Evolutionary conservation across 1,284 basidiomycete species (phyloP).

Genomic region (Bondarzewia mesenterica): DNA sequence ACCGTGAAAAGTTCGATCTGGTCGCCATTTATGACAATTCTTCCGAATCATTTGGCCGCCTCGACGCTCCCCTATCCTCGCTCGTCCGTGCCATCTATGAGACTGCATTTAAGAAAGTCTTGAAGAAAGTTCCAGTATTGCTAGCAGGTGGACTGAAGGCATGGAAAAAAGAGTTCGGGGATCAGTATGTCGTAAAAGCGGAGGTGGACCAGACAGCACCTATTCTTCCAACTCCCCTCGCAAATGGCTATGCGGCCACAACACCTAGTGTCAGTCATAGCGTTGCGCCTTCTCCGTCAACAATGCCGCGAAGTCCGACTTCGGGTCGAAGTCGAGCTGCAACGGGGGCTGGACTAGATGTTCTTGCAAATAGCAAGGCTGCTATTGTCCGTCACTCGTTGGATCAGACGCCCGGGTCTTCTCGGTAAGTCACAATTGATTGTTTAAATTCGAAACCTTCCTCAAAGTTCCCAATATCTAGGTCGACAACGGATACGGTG

Average conservation of each 20-base stretch:
- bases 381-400: slow-evolving; percentile 10
- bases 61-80: slow-evolving; percentile 38
- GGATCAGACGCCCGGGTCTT: slow-evolving; percentile 15
- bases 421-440: slow-evolving; percentile 10
- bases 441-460: neutral
- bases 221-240: neutral
- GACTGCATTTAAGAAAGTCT: slow-evolving; percentile 60
- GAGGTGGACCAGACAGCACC: slow-evolving; percentile 1
- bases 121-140: slow-evolving; percentile 77
- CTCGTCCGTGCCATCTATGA: slow-evolving; percentile 69
- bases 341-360: too few species aligned
- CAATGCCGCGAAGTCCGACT: slow-evolving; percentile 6
- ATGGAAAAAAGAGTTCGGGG: slow-evolving; percentile 69
- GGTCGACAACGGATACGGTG: neutral
- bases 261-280: neutral
- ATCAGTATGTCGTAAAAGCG: slow-evolving; percentile 30
- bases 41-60: slow-evolving; percentile 49
- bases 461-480: neutral
- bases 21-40: slow-evolving; percentile 83
- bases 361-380: slow-evolving; percentile 10
- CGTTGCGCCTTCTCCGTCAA: neutral
- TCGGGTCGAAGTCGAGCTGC: slow-evolving; percentile 17
- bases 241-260: slow-evolving; percentile 1
- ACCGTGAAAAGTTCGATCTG: slow-evolving; percentile 83
- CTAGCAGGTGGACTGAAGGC: slow-evolving; percentile 82